Conservation (phyloP, 192 early-diverging fungal species). For the Coemansia sp. region DNA sequence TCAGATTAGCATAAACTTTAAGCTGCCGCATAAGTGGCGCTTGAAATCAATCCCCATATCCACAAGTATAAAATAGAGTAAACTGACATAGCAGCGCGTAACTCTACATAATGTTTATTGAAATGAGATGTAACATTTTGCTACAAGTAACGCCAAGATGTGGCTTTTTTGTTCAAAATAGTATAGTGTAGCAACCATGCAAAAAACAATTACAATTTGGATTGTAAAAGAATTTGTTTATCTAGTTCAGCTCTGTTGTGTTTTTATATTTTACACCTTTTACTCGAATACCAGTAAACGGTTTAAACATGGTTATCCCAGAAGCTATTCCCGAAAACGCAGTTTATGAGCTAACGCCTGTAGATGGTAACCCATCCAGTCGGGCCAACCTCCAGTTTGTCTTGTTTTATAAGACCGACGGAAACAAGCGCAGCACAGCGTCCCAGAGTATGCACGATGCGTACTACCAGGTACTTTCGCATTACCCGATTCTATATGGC, state of each 20-base stretch:
- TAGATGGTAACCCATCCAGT: constrained; percentile 33
- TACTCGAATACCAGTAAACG: not conserved
- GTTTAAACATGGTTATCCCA: too few species aligned
- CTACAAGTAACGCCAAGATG: too few species aligned
- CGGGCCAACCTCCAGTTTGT: constrained; percentile 46
- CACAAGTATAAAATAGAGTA: too few species aligned
- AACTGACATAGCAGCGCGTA: too few species aligned
- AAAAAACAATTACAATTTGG: too few species aligned
- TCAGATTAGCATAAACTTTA: too few species aligned
- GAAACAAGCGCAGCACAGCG: not conserved
- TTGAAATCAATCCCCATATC: too few species aligned
- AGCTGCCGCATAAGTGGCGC: too few species aligned
- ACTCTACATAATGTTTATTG: too few species aligned
- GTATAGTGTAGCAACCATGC: too few species aligned
- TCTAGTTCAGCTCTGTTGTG: not conserved
- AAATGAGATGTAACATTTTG: too few species aligned
- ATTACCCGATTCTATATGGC: constrained; percentile 40
- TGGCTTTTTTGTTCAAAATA: too few species aligned
- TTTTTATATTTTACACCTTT: not conserved
- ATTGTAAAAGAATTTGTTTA: not conserved
- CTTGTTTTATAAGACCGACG: constrained; percentile 19
- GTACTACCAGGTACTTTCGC: constrained; percentile 22
- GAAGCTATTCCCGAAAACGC: not conserved
- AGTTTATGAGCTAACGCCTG: constrained; percentile 27
- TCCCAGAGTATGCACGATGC: constrained; percentile 9